phyloP scores from a whole-genome alignment of 208 protist species.

The Leishmania braziliensis region DNA sequence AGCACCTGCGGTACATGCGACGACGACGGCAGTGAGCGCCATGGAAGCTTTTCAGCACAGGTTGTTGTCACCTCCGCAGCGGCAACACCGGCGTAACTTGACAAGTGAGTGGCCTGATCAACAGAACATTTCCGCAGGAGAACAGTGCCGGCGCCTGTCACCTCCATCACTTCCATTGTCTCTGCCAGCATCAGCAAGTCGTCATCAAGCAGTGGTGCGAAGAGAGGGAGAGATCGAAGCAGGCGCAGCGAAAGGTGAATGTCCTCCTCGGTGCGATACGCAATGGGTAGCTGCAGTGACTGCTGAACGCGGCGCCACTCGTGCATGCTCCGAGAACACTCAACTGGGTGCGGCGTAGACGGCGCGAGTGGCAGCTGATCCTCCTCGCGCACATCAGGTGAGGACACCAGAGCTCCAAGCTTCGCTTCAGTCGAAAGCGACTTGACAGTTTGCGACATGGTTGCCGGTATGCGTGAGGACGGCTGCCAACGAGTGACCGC shows the following conservation, averaged over 20 bases:
- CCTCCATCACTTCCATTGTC: slow-evolving; percentile 46
- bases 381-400: background rate
- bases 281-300: slow-evolving; percentile 58
- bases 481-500: background rate
- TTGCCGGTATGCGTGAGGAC: background rate
- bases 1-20: background rate
- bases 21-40: background rate
- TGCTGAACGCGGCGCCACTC: slow-evolving; percentile 53
- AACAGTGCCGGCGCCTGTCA: slow-evolving; percentile 19
- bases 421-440: background rate
- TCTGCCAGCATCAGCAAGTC: slow-evolving; percentile 64
- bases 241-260: slow-evolving; percentile 44
- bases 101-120: background rate
- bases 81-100: background rate
- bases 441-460: background rate
- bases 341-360: background rate
- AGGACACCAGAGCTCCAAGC: too few relatives aligned
- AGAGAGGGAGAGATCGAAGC: slow-evolving; percentile 51
- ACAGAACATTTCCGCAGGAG: slow-evolving; percentile 23
- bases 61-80: background rate
- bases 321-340: slow-evolving; percentile 1
- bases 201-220: slow-evolving; percentile 42
- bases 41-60: background rate
- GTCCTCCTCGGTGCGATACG: slow-evolving; percentile 57
- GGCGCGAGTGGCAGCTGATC: background rate